Conservation (phyloP, 768 basidiomycete genomes). For the Daedaleopsis nitida region DNA sequence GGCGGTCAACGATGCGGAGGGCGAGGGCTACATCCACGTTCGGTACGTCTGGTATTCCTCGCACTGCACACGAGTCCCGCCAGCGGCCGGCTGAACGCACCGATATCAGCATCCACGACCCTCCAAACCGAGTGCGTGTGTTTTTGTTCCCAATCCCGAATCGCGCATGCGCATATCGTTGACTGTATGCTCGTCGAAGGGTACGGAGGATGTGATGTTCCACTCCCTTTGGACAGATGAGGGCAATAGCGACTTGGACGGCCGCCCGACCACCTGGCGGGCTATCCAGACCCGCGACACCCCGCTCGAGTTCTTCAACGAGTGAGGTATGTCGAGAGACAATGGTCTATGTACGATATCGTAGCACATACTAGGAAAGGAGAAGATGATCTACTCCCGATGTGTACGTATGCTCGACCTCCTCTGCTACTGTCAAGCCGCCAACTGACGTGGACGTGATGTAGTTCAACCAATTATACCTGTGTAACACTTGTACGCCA, state of each 20-base stretch:
- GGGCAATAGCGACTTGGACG: slow-evolving; percentile 29
- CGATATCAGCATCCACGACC: slow-evolving; percentile 65
- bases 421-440: too few species aligned
- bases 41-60: slow-evolving; percentile 44
- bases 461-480: too few species aligned
- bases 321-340: slow-evolving; percentile 38
- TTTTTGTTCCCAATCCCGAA: background rate
- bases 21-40: slow-evolving; percentile 70
- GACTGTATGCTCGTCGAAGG: slow-evolving; percentile 41
- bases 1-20: slow-evolving; percentile 60
- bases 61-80: background rate
- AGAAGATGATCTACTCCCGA: background rate
- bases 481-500: too few species aligned
- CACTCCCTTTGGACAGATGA: slow-evolving; percentile 65
- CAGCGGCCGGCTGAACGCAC: background rate
- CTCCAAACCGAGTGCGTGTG: slow-evolving; percentile 61
- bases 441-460: too few species aligned
- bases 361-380: background rate
- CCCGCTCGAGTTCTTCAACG: slow-evolving; percentile 72
- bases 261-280: slow-evolving; percentile 55
- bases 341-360: background rate
- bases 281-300: slow-evolving; percentile 63
- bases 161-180: background rate
- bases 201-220: slow-evolving; percentile 63
- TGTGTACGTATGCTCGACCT: background rate